These are phyloP conservation scores for Heteromeles arbutifolia DNA, from an alignment of 306 rosid genomes.

Conservation along the genomic window DNA sequence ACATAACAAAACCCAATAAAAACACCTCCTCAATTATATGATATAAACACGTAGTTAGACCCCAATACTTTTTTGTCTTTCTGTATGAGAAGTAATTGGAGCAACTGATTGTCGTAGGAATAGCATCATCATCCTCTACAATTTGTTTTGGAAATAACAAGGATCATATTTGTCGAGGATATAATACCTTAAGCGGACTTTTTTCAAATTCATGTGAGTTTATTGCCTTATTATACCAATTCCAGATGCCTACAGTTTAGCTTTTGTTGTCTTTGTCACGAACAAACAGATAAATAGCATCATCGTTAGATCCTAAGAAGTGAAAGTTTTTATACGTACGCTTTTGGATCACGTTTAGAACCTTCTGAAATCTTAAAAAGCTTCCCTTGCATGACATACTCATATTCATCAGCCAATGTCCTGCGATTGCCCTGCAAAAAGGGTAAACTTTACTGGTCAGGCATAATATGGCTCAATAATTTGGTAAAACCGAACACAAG, in stretches of 20 bases:
- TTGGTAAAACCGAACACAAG: neutral
- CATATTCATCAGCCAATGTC: slow-evolving; percentile 79
- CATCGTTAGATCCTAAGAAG: slow-evolving; percentile 1
- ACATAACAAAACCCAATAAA: slow-evolving; percentile 1
- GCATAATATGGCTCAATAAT: neutral
- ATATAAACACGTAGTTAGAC: neutral
- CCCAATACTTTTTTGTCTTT: neutral
- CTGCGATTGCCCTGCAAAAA: slow-evolving; percentile 51
- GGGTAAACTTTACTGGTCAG: neutral
- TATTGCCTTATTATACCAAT: neutral
- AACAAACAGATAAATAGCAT: neutral
- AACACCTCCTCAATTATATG: neutral
- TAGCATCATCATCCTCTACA: neutral
- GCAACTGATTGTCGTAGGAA: neutral
- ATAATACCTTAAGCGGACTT: neutral
- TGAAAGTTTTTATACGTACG: slow-evolving; percentile 35
- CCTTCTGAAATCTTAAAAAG: slow-evolving; percentile 71
- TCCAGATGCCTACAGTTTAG: neutral
- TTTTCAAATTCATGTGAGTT: neutral
- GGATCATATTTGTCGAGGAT: neutral
- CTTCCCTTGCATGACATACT: slow-evolving; percentile 92
- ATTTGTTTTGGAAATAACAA: neutral
- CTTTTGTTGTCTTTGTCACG: neutral
- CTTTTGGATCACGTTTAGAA: slow-evolving; percentile 60
- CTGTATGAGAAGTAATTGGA: neutral